A percentile compares a stretch with the other conserved stretches of the same genome.
These are phyloP conservation scores for Acanthamoeba lenticulata DNA, from an alignment of 208 protist species.

Conservation along the genomic window DNA sequence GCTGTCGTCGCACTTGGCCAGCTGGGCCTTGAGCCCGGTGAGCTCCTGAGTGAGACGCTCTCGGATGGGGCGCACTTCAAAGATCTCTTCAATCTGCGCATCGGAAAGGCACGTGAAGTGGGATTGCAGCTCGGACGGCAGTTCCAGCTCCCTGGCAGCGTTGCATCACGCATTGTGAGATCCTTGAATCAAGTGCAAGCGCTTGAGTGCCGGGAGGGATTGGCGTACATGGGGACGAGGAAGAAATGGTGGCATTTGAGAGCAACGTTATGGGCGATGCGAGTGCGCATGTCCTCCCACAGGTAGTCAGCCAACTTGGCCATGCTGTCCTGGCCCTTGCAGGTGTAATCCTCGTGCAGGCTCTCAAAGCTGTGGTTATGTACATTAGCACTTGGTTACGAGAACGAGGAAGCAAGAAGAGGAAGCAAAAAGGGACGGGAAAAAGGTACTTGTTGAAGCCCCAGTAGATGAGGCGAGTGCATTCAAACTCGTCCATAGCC, in stretches of 20 bases:
- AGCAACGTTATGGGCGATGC: constrained; percentile 82
- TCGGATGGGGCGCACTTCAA: constrained; percentile 77
- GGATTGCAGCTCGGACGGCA: constrained; percentile 78
- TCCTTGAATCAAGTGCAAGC: not conserved
- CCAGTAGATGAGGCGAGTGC: constrained; percentile 78
- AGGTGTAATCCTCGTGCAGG: constrained; percentile 44
- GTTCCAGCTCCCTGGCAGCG: constrained; percentile 70
- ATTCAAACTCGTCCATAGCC: constrained; percentile 85
- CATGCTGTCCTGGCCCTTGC: constrained; percentile 72
- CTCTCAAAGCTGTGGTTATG: constrained; percentile 30
- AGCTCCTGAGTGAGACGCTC: constrained; percentile 74
- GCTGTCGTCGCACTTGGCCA: constrained; percentile 76
- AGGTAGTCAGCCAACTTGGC: constrained; percentile 72
- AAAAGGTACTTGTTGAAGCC: constrained; percentile 73
- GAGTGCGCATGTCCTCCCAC: constrained; percentile 73
- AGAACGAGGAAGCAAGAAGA: no score
- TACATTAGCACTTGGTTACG: no score
- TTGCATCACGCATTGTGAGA: not conserved
- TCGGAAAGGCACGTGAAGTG: constrained; percentile 74
- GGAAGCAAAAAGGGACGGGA: not conserved
- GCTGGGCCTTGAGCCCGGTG: constrained; percentile 68
- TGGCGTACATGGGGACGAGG: constrained; percentile 78
- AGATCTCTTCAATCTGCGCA: constrained; percentile 76
- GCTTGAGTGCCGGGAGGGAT: not conserved
- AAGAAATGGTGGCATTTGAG: constrained; percentile 86